A percentile compares a stretch with the other conserved stretches of the same genome.
phyloP scores from a whole-genome alignment of 164 flowering plant species.

The Magnolia changhungtana region DNA sequence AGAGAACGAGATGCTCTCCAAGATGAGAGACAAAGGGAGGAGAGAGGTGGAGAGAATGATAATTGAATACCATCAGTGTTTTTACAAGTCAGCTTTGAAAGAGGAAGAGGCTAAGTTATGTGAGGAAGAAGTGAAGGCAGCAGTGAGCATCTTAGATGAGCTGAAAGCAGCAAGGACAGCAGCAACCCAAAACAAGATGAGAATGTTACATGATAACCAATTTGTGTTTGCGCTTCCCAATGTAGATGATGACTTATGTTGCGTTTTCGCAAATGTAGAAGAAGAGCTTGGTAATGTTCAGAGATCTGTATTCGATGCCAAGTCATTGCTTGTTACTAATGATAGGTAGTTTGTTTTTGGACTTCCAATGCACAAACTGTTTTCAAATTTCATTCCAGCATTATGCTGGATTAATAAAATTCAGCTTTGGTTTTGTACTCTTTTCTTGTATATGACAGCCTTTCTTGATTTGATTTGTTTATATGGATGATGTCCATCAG shows the following conservation, averaged over 20 bases:
- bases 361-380: neutral
- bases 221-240: constrained; percentile 4
- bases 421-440: neutral
- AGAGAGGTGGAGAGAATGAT: constrained; percentile 45
- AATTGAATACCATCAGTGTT: constrained; percentile 46
- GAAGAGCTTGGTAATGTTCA: constrained; percentile 40
- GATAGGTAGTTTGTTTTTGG: constrained; percentile 3
- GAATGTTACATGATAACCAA: constrained; percentile 29
- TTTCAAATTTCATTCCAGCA: neutral
- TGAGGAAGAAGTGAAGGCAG: constrained; percentile 45
- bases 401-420: neutral
- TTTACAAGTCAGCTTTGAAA: constrained; percentile 44
- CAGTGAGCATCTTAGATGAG: constrained; percentile 30
- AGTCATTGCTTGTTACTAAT: constrained; percentile 28
- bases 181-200: constrained; percentile 26
- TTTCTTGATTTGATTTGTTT: no score
- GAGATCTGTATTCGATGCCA: constrained; percentile 37
- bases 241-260: constrained; percentile 9
- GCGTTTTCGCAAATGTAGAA: constrained; percentile 38
- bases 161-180: constrained; percentile 23
- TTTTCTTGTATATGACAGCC: neutral
- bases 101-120: constrained; percentile 45
- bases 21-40: constrained; percentile 41
- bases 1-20: constrained; percentile 52
- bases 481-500: no score